phyloP scores from a whole-genome alignment of 208 protist species.

The Trypanosoma cruzi region DNA sequence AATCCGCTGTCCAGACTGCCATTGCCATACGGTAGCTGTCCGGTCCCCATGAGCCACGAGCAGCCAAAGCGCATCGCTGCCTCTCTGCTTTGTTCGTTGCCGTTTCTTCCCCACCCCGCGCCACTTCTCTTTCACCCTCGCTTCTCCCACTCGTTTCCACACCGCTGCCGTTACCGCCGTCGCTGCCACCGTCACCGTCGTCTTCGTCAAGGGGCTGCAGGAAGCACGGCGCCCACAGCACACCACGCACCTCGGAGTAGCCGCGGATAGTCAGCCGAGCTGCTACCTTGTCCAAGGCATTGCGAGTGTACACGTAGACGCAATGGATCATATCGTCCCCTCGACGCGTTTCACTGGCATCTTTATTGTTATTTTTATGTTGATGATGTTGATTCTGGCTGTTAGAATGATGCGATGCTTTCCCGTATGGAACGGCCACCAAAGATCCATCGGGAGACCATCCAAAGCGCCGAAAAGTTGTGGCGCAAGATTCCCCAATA shows the following conservation, averaged over 20 bases:
- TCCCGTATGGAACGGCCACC: conserved; percentile 82
- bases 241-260: conserved; percentile 77
- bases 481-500: conserved; percentile 73
- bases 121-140: not conserved
- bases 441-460: conserved; percentile 84
- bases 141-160: not conserved
- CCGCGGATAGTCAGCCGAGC: conserved; percentile 62
- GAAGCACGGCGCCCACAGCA: conserved; percentile 83
- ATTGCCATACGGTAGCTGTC: conserved; percentile 84
- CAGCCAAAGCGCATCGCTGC: conserved; percentile 1
- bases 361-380: conserved; percentile 3
- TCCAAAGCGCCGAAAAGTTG: conserved; percentile 72
- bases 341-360: conserved; percentile 22
- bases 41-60: conserved; percentile 64
- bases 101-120: conserved; percentile 6
- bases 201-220: conserved; percentile 42
- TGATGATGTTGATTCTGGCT: not conserved
- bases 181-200: not conserved
- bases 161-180: no score
- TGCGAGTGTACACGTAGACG: conserved; percentile 77
- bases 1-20: conserved; percentile 84
- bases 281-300: conserved; percentile 55
- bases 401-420: conserved; percentile 31
- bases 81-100: not conserved
- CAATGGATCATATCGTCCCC: conserved; percentile 74